Percentiles rank a stretch among this genome's conserved stretches.
Evolutionary conservation across 108 stramenopile species (phyloP).

Genomic region (Nitzschia inconspicua): DNA sequence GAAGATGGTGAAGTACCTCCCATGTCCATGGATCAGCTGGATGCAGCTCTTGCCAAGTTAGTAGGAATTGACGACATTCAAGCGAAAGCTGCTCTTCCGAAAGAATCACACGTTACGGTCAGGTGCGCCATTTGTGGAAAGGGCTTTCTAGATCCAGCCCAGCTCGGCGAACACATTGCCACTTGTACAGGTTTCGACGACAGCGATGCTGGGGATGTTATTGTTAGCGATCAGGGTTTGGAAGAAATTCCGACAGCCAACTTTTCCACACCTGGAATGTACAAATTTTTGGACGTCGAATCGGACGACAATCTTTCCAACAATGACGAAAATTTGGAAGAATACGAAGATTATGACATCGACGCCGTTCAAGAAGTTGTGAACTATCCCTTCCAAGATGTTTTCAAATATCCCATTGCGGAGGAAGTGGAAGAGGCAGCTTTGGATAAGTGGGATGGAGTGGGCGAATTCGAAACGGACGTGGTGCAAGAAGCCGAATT

Average conservation of each 20-base stretch:
- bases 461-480: slow-evolving; percentile 35
- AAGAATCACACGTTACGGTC: not conserved
- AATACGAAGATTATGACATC: slow-evolving; percentile 27
- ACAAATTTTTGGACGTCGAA: not conserved
- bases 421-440: slow-evolving; percentile 40
- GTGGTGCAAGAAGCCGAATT: slow-evolving; percentile 26
- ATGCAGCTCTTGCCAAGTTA: slow-evolving; percentile 40
- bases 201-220: slow-evolving; percentile 5
- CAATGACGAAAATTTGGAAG: slow-evolving; percentile 8
- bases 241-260: not conserved
- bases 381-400: slow-evolving; percentile 28
- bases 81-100: not conserved
- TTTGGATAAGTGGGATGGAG: slow-evolving; percentile 61
- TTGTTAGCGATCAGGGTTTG: not conserved
- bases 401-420: not conserved
- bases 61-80: slow-evolving; percentile 2
- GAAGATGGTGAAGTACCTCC: not conserved
- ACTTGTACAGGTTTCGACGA: slow-evolving; percentile 44
- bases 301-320: not conserved
- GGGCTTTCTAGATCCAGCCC: slow-evolving; percentile 46
- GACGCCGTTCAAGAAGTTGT: slow-evolving; percentile 24
- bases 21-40: slow-evolving; percentile 34
- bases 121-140: slow-evolving; percentile 57
- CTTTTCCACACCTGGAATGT: slow-evolving; percentile 3
- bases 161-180: slow-evolving; percentile 61